These are phyloP conservation scores for Simplicillium sp. DNA, from an alignment of 2,329 filamentous ascomycete genomes.

Conservation along the genomic window DNA sequence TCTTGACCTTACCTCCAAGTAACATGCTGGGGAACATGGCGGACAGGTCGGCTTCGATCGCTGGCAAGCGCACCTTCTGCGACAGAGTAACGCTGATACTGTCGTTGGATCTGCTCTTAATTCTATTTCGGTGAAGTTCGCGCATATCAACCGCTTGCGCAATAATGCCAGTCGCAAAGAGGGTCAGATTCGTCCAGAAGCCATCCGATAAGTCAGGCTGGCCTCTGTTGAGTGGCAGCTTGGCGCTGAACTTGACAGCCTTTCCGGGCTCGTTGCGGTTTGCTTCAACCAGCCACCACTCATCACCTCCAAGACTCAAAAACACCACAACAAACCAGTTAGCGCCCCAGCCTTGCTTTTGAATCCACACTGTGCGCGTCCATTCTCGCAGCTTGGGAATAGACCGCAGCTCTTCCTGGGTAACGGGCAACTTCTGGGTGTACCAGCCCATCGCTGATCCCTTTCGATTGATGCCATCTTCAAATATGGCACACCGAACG, in stretches of 20 bases:
- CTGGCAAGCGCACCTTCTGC: conserved; percentile 35
- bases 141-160: conserved; percentile 38
- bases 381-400: conserved; percentile 54
- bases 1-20: conserved; percentile 12
- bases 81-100: conserved; percentile 28
- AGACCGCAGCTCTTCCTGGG: conserved; percentile 45
- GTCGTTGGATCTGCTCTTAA: conserved; percentile 27
- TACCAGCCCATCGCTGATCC: conserved; percentile 59
- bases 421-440: conserved; percentile 36
- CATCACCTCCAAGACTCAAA: conserved; percentile 62
- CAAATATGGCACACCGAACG: conserved; percentile 51
- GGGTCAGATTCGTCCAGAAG: conserved; percentile 43
- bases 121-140: conserved; percentile 33
- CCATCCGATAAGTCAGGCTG: conserved; percentile 33
- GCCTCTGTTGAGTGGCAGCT: conserved; percentile 32
- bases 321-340: conserved; percentile 66
- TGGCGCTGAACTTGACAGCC: conserved; percentile 21
- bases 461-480: conserved; percentile 51
- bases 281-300: conserved; percentile 68
- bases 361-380: conserved; percentile 59
- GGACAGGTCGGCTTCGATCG: conserved; percentile 38
- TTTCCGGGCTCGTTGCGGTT: conserved; percentile 16
- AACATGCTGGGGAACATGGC: conserved; percentile 30
- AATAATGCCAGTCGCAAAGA: conserved; percentile 41
- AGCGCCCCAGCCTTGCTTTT: conserved; percentile 59